Percentiles rank a stretch among this genome's conserved stretches.
phyloP scores from a whole-genome alignment of 495 filamentous ascomycete species.

The Neurospora hispaniola region DNA sequence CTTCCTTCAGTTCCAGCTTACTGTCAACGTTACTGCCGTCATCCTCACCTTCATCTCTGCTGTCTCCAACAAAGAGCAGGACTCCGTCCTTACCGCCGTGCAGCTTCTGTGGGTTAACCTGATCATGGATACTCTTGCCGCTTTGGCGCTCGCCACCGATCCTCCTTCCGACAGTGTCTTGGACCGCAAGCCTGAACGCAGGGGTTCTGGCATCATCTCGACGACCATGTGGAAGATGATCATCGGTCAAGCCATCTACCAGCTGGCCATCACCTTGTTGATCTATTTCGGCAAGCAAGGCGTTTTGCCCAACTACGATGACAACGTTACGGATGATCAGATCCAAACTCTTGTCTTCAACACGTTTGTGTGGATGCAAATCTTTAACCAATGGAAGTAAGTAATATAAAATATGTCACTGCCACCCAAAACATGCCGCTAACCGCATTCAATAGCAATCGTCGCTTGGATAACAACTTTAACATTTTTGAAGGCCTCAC shows the following conservation, averaged over 20 bases:
- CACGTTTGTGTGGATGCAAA: conserved; percentile 94
- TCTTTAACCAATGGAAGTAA: conserved; percentile 91
- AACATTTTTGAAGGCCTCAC: conserved; percentile 80
- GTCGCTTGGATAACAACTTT: conserved; percentile 76
- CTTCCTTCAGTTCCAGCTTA: conserved; percentile 87
- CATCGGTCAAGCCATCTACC: conserved; percentile 73
- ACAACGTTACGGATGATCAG: conserved; percentile 24
- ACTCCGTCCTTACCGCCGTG: conserved; percentile 71
- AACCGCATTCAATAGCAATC: conserved; percentile 45
- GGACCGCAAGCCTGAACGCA: conserved; percentile 74
- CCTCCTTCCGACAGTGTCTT: conserved; percentile 69
- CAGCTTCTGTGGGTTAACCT: conserved; percentile 88
- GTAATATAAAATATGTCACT: conserved; percentile 13
- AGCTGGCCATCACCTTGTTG: conserved; percentile 66
- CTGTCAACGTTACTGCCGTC: conserved; percentile 84
- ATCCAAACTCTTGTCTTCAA: conserved; percentile 79
- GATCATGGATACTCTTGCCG: conserved; percentile 90
- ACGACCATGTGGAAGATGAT: conserved; percentile 97
- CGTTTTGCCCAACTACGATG: conserved; percentile 44
- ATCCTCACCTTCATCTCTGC: conserved; percentile 74
- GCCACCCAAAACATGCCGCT: not conserved
- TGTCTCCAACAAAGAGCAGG: conserved; percentile 52
- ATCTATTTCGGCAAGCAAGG: conserved; percentile 60
- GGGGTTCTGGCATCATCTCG: conserved; percentile 65
- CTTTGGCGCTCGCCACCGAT: conserved; percentile 77